A percentile compares a stretch with the other conserved stretches of the same genome.
phyloP scores from a whole-genome alignment of 164 flowering plant genomes.

The Chimonanthus praecox region DNA sequence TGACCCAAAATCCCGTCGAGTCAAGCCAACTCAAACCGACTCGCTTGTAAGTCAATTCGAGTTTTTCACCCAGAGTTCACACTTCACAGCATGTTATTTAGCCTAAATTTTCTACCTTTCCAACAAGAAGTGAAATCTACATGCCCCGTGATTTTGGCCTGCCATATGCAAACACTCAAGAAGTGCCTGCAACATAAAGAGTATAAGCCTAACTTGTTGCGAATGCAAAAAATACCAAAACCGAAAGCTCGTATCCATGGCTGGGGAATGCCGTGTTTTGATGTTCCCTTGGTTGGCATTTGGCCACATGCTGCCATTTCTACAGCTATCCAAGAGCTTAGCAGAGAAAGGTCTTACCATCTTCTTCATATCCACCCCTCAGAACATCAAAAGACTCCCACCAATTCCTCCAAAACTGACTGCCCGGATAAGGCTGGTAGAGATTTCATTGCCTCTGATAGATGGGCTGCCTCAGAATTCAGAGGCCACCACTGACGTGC shows the following conservation, averaged over 20 bases:
- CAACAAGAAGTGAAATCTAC: neutral
- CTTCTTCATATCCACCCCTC: slow-evolving; percentile 12
- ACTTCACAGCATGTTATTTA: too few relatives aligned
- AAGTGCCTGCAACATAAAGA: neutral
- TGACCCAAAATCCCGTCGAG: too few relatives aligned
- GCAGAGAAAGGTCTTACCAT: slow-evolving; percentile 8
- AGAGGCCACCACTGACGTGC: slow-evolving; percentile 25
- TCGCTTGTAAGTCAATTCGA: too few relatives aligned
- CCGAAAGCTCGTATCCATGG: neutral
- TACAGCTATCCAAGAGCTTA: slow-evolving; percentile 10
- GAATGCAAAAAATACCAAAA: too few relatives aligned
- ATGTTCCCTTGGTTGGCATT: slow-evolving; percentile 18
- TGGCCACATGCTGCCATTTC: slow-evolving; percentile 17
- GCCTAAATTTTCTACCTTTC: too few relatives aligned
- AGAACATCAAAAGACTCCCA: slow-evolving; percentile 14
- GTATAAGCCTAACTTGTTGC: neutral
- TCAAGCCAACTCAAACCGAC: too few relatives aligned
- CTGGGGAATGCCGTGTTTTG: neutral
- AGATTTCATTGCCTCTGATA: slow-evolving; percentile 1
- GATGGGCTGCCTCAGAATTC: slow-evolving; percentile 17
- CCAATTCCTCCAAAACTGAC: slow-evolving; percentile 6
- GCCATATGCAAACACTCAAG: neutral
- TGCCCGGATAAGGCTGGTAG: neutral
- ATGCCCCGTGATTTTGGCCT: neutral
- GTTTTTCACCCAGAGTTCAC: too few relatives aligned